Evolutionary conservation across 1,284 basidiomycete species (phyloP).

Genomic region (Leccinum proximum): DNA sequence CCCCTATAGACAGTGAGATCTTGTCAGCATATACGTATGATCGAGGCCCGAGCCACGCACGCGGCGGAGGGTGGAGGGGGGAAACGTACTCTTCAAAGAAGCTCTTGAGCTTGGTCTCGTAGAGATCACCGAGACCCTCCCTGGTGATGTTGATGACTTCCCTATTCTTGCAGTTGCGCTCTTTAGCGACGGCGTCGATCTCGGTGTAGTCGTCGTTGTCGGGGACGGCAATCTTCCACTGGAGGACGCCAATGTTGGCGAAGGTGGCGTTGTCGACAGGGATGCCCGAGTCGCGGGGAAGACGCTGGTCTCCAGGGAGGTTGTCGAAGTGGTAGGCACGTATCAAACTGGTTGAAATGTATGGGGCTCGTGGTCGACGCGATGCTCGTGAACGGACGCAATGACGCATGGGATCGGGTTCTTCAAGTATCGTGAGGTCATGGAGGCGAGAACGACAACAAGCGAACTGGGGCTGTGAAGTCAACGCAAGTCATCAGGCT

Average conservation of each 20-base stretch:
- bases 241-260: slow-evolving; percentile 54
- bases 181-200: slow-evolving; percentile 57
- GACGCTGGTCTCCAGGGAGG: slow-evolving; percentile 71
- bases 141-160: slow-evolving; percentile 76
- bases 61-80: background rate
- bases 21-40: slow-evolving; percentile 5
- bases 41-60: too few species aligned
- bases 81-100: slow-evolving; percentile 76
- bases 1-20: slow-evolving; percentile 45
- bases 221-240: slow-evolving; percentile 52
- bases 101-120: slow-evolving; percentile 74
- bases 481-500: slow-evolving; percentile 20
- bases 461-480: slow-evolving; percentile 14
- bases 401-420: slow-evolving; percentile 65
- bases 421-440: slow-evolving; percentile 30
- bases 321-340: slow-evolving; percentile 83
- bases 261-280: slow-evolving; percentile 51
- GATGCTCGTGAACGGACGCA: slow-evolving; percentile 60
- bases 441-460: slow-evolving; percentile 19
- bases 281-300: slow-evolving; percentile 65
- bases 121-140: slow-evolving; percentile 57
- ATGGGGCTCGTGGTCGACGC: slow-evolving; percentile 38
- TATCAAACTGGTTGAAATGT: slow-evolving; percentile 40
- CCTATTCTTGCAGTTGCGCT: slow-evolving; percentile 75
- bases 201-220: slow-evolving; percentile 41